A percentile compares a stretch with the other conserved stretches of the same genome.
Conservation (phyloP, 1,139 yeast species). For the Entelexis sorbosivorans region DNA sequence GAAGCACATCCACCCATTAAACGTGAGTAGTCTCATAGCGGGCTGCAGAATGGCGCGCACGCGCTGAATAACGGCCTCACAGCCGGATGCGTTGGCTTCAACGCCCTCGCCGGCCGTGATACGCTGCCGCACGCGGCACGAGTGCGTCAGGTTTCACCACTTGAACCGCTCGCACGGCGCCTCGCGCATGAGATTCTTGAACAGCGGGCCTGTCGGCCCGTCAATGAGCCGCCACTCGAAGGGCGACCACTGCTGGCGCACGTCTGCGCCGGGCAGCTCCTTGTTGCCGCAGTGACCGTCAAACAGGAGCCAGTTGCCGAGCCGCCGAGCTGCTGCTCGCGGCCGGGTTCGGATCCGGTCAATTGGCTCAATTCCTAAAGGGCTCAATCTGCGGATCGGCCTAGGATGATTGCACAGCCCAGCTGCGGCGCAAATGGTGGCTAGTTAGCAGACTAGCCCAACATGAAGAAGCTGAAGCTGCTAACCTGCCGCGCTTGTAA, state of each 20-base stretch:
- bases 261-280: constrained; percentile 52
- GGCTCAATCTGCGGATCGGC: no score
- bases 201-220: constrained; percentile 85
- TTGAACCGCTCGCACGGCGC: constrained; percentile 73
- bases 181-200: constrained; percentile 57
- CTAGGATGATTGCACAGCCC: no score
- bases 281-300: constrained; percentile 91
- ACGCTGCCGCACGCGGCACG: constrained; percentile 66
- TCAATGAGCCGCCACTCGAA: constrained; percentile 84
- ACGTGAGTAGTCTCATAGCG: constrained; percentile 2
- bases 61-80: constrained; percentile 16
- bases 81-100: constrained; percentile 47
- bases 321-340: constrained; percentile 55
- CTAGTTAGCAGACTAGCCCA: no score
- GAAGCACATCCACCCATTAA: constrained; percentile 22
- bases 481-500: no score
- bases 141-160: constrained; percentile 68
- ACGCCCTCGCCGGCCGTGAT: constrained; percentile 79
- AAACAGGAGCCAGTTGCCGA: constrained; percentile 69
- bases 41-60: constrained; percentile 18
- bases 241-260: constrained; percentile 74
- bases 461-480: no score
- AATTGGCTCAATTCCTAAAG: no score
- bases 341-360: constrained; percentile 36
- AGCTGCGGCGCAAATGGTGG: no score